Evolutionary conservation across 2,329 filamentous ascomycete species (phyloP).

Genomic region (Diplocarpon mali): DNA sequence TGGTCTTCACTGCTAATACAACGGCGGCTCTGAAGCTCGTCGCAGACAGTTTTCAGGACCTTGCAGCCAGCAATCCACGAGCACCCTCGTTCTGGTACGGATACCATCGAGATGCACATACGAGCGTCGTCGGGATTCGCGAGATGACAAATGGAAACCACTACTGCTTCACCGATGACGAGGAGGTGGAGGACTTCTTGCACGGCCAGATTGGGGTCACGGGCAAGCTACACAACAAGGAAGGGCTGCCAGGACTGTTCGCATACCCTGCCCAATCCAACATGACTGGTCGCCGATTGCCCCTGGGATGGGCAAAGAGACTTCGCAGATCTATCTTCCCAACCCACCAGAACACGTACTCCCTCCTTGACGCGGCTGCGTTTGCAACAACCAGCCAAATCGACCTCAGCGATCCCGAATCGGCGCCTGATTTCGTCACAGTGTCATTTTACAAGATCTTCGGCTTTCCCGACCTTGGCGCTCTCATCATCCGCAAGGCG

Average conservation of each 20-base stretch:
- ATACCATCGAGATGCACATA: slow-evolving; percentile 79
- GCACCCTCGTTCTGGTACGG: slow-evolving; percentile 62
- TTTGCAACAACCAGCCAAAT: slow-evolving; percentile 66
- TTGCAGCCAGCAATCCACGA: slow-evolving; percentile 48
- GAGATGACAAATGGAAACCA: slow-evolving; percentile 53
- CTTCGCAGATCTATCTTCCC: slow-evolving; percentile 30
- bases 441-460: slow-evolving; percentile 94
- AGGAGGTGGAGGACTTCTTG: slow-evolving; percentile 56
- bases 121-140: slow-evolving; percentile 72
- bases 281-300: slow-evolving; percentile 52
- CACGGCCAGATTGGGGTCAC: slow-evolving; percentile 10
- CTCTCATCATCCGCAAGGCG: slow-evolving; percentile 65
- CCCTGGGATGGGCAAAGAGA: slow-evolving; percentile 52
- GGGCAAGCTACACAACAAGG: slow-evolving; percentile 22
- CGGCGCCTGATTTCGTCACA: slow-evolving; percentile 71
- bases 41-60: slow-evolving; percentile 60
- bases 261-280: slow-evolving; percentile 55
- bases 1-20: slow-evolving; percentile 88
- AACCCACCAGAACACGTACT: slow-evolving; percentile 37
- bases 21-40: slow-evolving; percentile 84
- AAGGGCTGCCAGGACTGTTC: slow-evolving; percentile 40
- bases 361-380: slow-evolving; percentile 78
- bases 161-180: slow-evolving; percentile 51
- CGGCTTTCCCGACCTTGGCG: slow-evolving; percentile 84
- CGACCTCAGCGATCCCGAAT: slow-evolving; percentile 49